Percentiles rank a stretch among this genome's conserved stretches.
Conservation (phyloP, 345 rosid genomes). For the Aegle marmelos region DNA sequence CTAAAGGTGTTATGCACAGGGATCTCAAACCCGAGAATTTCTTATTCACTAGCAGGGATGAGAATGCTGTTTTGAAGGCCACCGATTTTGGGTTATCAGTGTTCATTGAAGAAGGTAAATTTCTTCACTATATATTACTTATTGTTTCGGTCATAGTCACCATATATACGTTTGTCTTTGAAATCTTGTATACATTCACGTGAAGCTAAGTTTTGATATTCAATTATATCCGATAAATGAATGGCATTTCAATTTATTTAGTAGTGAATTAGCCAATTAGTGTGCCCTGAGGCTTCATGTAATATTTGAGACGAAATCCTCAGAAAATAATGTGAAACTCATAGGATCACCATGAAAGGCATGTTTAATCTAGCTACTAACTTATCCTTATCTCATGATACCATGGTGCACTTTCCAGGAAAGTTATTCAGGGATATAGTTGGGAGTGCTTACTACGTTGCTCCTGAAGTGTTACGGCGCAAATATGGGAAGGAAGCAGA, state of each 20-base stretch:
- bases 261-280: neutral
- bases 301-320: neutral
- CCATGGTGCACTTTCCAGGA: constrained; percentile 38
- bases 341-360: neutral
- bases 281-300: neutral
- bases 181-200: neutral
- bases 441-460: constrained; percentile 86
- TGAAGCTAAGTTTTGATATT: neutral
- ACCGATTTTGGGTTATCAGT: constrained; percentile 86
- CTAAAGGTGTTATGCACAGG: constrained; percentile 86
- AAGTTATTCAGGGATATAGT: constrained; percentile 66
- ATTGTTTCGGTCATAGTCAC: neutral
- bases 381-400: neutral
- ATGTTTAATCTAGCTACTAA: neutral
- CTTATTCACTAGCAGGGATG: constrained; percentile 30
- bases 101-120: constrained; percentile 49
- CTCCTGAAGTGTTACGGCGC: constrained; percentile 78
- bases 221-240: no score
- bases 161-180: neutral
- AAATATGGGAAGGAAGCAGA: constrained; percentile 79
- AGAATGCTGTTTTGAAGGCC: constrained; percentile 30
- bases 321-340: neutral
- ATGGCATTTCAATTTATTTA: no score
- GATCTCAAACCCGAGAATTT: constrained; percentile 48
- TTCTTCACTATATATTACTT: constrained; percentile 13